These are phyloP conservation scores for Russula compacta DNA, from an alignment of 768 basidiomycete genomes.

Conservation along the genomic window DNA sequence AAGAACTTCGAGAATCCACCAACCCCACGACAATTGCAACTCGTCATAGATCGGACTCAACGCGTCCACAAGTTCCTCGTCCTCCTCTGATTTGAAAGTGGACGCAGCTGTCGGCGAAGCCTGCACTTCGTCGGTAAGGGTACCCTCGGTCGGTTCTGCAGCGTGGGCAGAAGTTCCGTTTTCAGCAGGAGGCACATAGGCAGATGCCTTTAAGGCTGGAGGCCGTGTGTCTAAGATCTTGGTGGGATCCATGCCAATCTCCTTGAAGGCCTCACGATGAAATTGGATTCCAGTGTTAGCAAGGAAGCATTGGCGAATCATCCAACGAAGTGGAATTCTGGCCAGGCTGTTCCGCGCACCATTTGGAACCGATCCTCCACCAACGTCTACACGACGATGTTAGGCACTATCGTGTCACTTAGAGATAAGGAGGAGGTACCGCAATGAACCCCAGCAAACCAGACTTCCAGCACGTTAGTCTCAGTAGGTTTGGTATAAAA, in stretches of 20 bases:
- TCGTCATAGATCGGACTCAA: slow-evolving; percentile 47
- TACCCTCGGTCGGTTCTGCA: slow-evolving; percentile 11
- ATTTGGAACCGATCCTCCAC: slow-evolving; percentile 60
- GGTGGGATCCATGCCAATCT: slow-evolving; percentile 27
- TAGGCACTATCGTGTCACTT: not conserved
- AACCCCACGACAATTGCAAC: slow-evolving; percentile 35
- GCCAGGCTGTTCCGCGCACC: slow-evolving; percentile 50
- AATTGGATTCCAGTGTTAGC: slow-evolving; percentile 36
- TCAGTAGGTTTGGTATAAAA: slow-evolving; percentile 28
- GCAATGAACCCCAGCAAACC: slow-evolving; percentile 70
- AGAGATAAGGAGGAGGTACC: slow-evolving; percentile 33
- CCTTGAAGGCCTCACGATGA: slow-evolving; percentile 25
- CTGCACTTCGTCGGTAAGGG: slow-evolving; percentile 14
- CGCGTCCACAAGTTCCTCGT: slow-evolving; percentile 55
- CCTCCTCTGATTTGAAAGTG: slow-evolving; percentile 39
- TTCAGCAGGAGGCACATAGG: not conserved
- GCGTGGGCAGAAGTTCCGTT: not conserved
- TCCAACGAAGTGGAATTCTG: slow-evolving; percentile 58
- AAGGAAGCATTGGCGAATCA: slow-evolving; percentile 44
- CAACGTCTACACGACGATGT: slow-evolving; percentile 43
- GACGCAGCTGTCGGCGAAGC: slow-evolving; percentile 15
- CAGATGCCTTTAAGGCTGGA: not conserved
- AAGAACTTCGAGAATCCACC: slow-evolving; percentile 61
- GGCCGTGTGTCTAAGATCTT: slow-evolving; percentile 23
- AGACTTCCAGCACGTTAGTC: slow-evolving; percentile 68